Conservation (phyloP, 23 red algal genomes). For the Agarophyton chilense region DNA sequence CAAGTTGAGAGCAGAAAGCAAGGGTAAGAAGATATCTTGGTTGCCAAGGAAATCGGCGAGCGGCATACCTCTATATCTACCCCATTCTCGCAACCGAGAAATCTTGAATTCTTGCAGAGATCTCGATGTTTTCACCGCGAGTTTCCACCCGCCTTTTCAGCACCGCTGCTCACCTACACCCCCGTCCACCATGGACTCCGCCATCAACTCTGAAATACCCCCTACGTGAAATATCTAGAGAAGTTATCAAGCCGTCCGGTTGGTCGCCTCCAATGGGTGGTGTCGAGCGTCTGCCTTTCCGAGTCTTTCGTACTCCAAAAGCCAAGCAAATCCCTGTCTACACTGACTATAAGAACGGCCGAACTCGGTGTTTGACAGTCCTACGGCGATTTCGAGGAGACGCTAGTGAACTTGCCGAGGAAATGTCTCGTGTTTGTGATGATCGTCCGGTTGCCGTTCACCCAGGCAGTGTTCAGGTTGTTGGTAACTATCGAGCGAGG, state of each 20-base stretch:
- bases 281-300: slow-evolving; percentile 73
- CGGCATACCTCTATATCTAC: too few species aligned
- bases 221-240: slow-evolving; percentile 28
- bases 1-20: too few species aligned
- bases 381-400: slow-evolving; percentile 72
- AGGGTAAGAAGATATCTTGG: too few species aligned
- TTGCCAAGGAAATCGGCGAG: too few species aligned
- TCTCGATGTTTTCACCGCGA: too few species aligned
- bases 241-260: slow-evolving; percentile 38
- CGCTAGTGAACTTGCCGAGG: slow-evolving; percentile 43
- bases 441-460: slow-evolving; percentile 58
- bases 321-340: slow-evolving; percentile 79
- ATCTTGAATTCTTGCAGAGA: too few species aligned
- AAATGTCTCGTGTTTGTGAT: slow-evolving; percentile 76
- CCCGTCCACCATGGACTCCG: slow-evolving; percentile 65
- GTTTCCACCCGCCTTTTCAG: neutral
- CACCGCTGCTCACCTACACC: slow-evolving; percentile 43
- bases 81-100: too few species aligned
- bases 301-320: slow-evolving; percentile 77
- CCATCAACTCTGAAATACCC: slow-evolving; percentile 70
- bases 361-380: slow-evolving; percentile 68
- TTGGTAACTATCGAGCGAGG: slow-evolving; percentile 61
- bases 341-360: slow-evolving; percentile 67
- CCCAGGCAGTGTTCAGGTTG: slow-evolving; percentile 72
- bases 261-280: slow-evolving; percentile 79